Percentiles rank a stretch among this genome's conserved stretches.
Conservation (phyloP, 108 stramenopile genomes). For the Skeletonema marinoi region DNA sequence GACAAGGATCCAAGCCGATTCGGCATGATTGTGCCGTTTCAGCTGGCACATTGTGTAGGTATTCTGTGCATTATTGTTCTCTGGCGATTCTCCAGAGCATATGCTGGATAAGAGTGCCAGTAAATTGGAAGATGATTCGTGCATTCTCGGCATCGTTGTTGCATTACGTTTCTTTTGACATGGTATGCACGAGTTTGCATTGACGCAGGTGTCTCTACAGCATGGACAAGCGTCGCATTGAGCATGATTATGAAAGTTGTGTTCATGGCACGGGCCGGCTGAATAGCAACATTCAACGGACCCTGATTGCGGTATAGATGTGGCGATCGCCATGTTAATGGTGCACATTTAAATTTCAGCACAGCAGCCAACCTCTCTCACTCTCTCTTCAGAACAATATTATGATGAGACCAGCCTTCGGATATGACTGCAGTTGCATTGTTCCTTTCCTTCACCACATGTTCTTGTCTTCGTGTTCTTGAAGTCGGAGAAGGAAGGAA, state of each 20-base stretch:
- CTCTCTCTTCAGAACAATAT: no score
- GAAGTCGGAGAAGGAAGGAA: no score
- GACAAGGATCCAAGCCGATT: conserved; percentile 82
- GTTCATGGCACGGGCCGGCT: background rate
- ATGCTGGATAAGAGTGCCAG: conserved; percentile 13
- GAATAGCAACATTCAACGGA: background rate
- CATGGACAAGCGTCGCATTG: conserved; percentile 53
- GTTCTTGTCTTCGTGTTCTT: no score
- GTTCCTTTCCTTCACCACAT: no score
- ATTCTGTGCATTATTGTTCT: conserved; percentile 4
- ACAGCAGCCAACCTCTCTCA: background rate
- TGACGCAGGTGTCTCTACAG: conserved; percentile 44
- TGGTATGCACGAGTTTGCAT: conserved; percentile 24
- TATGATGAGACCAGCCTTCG: no score
- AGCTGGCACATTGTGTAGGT: conserved; percentile 68
- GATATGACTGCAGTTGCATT: no score
- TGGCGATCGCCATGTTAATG: background rate
- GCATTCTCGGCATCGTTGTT: conserved; percentile 3
- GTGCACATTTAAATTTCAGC: background rate
- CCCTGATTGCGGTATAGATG: background rate
- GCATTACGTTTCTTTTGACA: conserved; percentile 40
- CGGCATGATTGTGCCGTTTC: conserved; percentile 57
- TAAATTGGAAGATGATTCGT: conserved; percentile 13
- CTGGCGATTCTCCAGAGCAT: conserved; percentile 6
- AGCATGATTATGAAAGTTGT: background rate